Evolutionary conservation across 164 flowering plant species (phyloP), one percentile per base, ranked within the genome.

Genomic region (Aristolochia fimbriata): DNA sequence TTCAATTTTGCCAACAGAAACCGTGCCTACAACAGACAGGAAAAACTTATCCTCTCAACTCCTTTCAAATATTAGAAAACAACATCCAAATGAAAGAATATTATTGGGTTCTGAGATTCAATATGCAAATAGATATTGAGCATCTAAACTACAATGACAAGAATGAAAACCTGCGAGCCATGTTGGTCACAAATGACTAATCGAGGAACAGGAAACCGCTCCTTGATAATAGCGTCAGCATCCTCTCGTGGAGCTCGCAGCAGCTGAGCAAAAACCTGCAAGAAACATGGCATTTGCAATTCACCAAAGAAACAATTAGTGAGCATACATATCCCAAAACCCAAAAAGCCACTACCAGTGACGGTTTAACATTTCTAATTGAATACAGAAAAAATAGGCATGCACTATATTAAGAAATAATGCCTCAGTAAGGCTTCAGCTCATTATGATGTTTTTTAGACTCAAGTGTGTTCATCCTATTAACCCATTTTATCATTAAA

Each of bases 101-200:
- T 30, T 56, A 12, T 27, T 22, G 20, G 13, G 31, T 37, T 27
- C 30, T 37, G 31, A 4, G 57, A 55, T 16, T 55, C 24, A 7
- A 24, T 17, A 24, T 17, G 8, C 43, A 3, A 3, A 37, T 37
- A 10, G 43, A 37, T 37, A 6, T 37, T 37, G 12, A 37, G 12
- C 9, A 37, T 37, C 12, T 19, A 43, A 16, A 20, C 24, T 4
- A 61, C 30, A 51, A 50, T 4, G 50, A 30, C n/a, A 47, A 31
- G 37, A n/a, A 68, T 57, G 55, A 6, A 49, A 17, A 91, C 97
- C 97, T 93, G 99, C 16, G 97, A 93, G 55, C 99, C 97, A 75
- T 94, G 80, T 73, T 90, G 99, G 72, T 94, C 99, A 73, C 99
- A 94, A 55, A 94, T 67, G 52, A 94, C 99, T 41, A 88, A 47